Percentiles rank a stretch among this genome's conserved stretches.
Evolutionary conservation across 2,329 filamentous ascomycete species (phyloP).

Genomic region (Aspergillus sp.): DNA sequence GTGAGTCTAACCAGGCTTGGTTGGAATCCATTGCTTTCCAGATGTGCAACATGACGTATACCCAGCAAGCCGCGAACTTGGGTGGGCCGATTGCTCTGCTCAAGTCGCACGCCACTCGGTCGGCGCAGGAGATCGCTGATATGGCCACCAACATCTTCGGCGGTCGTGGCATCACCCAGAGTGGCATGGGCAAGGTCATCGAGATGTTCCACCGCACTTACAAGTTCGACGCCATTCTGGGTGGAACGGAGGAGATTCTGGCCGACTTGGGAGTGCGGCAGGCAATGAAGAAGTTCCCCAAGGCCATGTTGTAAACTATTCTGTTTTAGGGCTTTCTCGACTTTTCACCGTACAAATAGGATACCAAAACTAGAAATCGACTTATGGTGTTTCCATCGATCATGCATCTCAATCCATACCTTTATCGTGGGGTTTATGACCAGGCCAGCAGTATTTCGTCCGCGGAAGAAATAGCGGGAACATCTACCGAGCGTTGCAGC

Average conservation of each 20-base stretch:
- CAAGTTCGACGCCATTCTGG: slow-evolving; percentile 77
- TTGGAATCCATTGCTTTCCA: slow-evolving; percentile 82
- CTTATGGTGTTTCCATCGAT: background rate
- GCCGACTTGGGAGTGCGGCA: slow-evolving; percentile 79
- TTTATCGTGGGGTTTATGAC: no score
- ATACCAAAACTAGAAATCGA: background rate
- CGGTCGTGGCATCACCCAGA: slow-evolving; percentile 74
- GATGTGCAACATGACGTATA: slow-evolving; percentile 82
- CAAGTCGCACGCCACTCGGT: slow-evolving; percentile 74
- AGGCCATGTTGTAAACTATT: slow-evolving; percentile 70
- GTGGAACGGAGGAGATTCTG: slow-evolving; percentile 80
- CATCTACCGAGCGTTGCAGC: no score
- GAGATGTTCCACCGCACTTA: slow-evolving; percentile 84
- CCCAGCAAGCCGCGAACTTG: slow-evolving; percentile 70
- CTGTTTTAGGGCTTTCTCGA: background rate
- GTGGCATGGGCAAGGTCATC: slow-evolving; percentile 77
- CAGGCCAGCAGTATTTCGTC: no score
- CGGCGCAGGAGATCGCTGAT: slow-evolving; percentile 79
- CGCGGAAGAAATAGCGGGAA: no score
- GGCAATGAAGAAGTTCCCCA: slow-evolving; percentile 81
- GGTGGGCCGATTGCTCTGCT: slow-evolving; percentile 79
- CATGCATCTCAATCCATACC: background rate
- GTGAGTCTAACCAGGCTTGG: slow-evolving; percentile 83
- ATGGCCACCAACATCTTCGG: slow-evolving; percentile 85
- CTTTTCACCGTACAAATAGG: background rate